Evolutionary conservation across 106 monocot species (phyloP).

Genomic region (Alisma plantagoaquatica): DNA sequence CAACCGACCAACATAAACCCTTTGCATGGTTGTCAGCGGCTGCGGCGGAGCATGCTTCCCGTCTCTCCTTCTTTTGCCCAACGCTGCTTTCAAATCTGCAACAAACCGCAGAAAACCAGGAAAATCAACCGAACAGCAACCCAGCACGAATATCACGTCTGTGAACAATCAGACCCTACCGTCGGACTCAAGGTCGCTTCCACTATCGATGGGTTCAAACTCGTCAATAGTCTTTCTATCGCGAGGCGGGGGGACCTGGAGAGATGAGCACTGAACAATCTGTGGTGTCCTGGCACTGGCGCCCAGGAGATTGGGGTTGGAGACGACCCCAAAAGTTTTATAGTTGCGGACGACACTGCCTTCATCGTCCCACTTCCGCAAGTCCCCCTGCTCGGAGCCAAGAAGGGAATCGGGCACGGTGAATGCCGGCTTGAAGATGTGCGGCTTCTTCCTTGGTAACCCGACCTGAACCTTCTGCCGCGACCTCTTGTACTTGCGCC

Average conservation of each 20-base stretch:
- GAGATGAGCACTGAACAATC: conserved; percentile 43
- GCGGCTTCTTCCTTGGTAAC: conserved; percentile 78
- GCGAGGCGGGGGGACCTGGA: conserved; percentile 34
- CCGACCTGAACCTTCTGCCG: conserved; percentile 63
- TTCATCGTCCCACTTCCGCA: conserved; percentile 6
- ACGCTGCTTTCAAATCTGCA: conserved; percentile 61
- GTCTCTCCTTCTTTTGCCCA: conserved; percentile 80
- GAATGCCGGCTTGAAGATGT: conserved; percentile 85
- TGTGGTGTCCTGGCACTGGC: conserved; percentile 58
- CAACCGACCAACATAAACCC: conserved; percentile 46
- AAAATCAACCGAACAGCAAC: background rate
- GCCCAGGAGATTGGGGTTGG: conserved; percentile 83
- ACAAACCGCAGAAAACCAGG: background rate
- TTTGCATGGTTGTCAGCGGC: conserved; percentile 63
- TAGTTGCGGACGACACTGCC: conserved; percentile 79
- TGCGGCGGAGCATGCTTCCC: conserved; percentile 50
- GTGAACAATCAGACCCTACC: conserved; percentile 22
- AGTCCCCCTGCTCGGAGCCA: conserved; percentile 4
- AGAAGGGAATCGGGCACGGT: conserved; percentile 43
- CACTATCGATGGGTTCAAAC: conserved; percentile 55
- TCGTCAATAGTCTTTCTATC: conserved; percentile 12
- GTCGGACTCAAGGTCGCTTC: conserved; percentile 79
- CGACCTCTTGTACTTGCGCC: conserved; percentile 70
- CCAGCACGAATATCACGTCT: background rate
- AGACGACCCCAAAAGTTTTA: conserved; percentile 71